Evolutionary conservation across 768 basidiomycete genomes (phyloP).

Genomic region (Phaeotremella skinneri): DNA sequence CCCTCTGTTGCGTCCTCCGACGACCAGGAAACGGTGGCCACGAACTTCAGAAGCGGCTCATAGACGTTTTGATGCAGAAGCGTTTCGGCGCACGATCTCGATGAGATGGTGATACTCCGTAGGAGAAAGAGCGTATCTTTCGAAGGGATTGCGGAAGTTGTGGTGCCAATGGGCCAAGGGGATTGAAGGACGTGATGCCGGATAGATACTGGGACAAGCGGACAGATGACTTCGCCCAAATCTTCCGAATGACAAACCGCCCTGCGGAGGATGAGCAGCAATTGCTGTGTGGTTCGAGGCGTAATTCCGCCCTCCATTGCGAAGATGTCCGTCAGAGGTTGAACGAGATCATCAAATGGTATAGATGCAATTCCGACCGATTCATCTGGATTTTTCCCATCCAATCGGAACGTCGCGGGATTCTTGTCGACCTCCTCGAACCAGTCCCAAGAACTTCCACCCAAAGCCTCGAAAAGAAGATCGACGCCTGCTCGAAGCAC

Average conservation of each 20-base stretch:
- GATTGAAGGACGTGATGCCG: conserved; percentile 19
- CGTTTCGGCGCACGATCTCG: conserved; percentile 64
- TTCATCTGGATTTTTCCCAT: not conserved
- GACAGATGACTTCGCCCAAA: conserved; percentile 23
- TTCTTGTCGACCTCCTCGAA: not conserved
- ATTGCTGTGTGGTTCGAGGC: conserved; percentile 28
- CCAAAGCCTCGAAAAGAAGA: conserved; percentile 35
- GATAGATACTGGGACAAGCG: conserved; percentile 28
- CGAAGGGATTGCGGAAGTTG: conserved; percentile 14
- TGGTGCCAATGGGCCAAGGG: conserved; percentile 24
- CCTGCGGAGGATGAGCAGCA: conserved; percentile 37
- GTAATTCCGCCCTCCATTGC: conserved; percentile 28
- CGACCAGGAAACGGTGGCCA: conserved; percentile 59
- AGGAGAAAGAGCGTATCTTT: conserved; percentile 28
- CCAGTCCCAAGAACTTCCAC: conserved; percentile 5
- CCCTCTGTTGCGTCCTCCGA: conserved; percentile 17
- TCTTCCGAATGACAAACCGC: conserved; percentile 15
- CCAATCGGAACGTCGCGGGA: conserved; percentile 8
- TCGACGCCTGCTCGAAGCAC: conserved; percentile 42
- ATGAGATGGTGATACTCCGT: conserved; percentile 57
- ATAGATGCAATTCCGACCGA: conserved; percentile 15
- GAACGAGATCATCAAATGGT: conserved; percentile 37
- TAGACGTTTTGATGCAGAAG: conserved; percentile 57
- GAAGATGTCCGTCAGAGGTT: conserved; percentile 32
- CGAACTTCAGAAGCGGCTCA: conserved; percentile 70